Base-by-base conservation (phyloP, 352 stramenopile species). In the Albugo candida region DNA sequence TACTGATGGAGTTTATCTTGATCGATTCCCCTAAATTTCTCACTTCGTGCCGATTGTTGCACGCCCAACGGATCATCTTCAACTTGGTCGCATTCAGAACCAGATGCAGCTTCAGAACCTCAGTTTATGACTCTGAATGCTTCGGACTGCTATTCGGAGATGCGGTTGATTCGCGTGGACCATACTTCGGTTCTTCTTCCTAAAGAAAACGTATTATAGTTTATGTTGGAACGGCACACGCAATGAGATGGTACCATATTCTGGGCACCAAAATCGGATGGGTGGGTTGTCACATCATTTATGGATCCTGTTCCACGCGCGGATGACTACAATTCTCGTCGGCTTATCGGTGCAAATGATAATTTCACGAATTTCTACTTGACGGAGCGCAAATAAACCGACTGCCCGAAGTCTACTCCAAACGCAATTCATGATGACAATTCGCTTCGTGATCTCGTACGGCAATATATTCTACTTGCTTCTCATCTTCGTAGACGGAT, bases 351-450 rank as follows among this genome's bases (percentile, higher is more conserved):
- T 42, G 2, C 40, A 10, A 21, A 48, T 10, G n/a, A n/a, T n/a
- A n/a, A n/a, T n/a, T n/a, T n/a, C n/a, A n/a, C n/a, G n/a, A n/a
- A n/a, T n/a, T n/a, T n/a, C n/a, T 19, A 43, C 38, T 8, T 87
- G 66, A 24, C 96, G 84, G 27, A 98, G 77, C 37, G 86, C 86
- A 59, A 96, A 95, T 20, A 99, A 54, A 65, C 98, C 95, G 27
- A 95, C 78, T 2, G 94, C 92, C 37, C 86, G 83, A 45, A 98
- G 87, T 49, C 94, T 70, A 35, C 85, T 79, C 95, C 95, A 99
- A 69, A 98, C 93, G 52, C 93, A 92, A 63, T 97, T 97, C 44
- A 94, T 75, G 17, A 98, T 68, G 0, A 91, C 92, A 39, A 99
- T 83, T 14, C 76, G 73, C 45, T 72, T 85, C 11, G 85, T 95